These are phyloP conservation scores for Tylopilus vinaceipallidus DNA, from an alignment of 768 basidiomycete genomes.

Conservation along the genomic window DNA sequence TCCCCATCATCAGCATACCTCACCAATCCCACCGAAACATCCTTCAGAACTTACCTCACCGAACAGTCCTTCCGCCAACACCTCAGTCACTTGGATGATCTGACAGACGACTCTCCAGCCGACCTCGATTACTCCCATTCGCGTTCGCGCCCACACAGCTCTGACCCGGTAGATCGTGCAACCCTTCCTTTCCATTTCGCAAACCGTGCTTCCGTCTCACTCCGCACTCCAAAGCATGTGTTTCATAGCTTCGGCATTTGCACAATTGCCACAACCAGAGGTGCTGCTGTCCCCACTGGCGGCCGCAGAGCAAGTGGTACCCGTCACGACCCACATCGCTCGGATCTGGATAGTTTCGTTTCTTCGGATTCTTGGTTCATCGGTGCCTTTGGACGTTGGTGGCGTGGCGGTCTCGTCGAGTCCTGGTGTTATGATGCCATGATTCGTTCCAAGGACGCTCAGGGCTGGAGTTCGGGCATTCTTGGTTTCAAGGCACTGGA, in stretches of 20 bases:
- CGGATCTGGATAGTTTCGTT: conserved; percentile 43
- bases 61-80: conserved; percentile 96
- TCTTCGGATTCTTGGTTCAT: conserved; percentile 85
- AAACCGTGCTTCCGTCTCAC: conserved; percentile 87
- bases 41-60: conserved; percentile 94
- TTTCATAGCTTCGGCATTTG: conserved; percentile 87
- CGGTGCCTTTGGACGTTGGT: conserved; percentile 91
- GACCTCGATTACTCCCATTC: conserved; percentile 34
- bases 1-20: conserved; percentile 67
- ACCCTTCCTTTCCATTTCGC: conserved; percentile 71
- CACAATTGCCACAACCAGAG: conserved; percentile 61
- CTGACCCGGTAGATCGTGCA: conserved; percentile 28
- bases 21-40: conserved; percentile 91
- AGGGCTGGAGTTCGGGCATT: conserved; percentile 77
- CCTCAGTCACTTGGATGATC: conserved; percentile 79
- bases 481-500: conserved; percentile 73
- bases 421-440: conserved; percentile 76
- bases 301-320: conserved; percentile 48
- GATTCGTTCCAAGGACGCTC: conserved; percentile 61
- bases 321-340: conserved; percentile 26
- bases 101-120: conserved; percentile 45
- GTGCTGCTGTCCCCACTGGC: conserved; percentile 44
- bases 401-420: conserved; percentile 78
- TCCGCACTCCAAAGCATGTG: conserved; percentile 87
- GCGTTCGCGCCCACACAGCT: conserved; percentile 25